phyloP scores from a whole-genome alignment of 2,329 filamentous ascomycete species.

The Zasmidium citrigriseum region DNA sequence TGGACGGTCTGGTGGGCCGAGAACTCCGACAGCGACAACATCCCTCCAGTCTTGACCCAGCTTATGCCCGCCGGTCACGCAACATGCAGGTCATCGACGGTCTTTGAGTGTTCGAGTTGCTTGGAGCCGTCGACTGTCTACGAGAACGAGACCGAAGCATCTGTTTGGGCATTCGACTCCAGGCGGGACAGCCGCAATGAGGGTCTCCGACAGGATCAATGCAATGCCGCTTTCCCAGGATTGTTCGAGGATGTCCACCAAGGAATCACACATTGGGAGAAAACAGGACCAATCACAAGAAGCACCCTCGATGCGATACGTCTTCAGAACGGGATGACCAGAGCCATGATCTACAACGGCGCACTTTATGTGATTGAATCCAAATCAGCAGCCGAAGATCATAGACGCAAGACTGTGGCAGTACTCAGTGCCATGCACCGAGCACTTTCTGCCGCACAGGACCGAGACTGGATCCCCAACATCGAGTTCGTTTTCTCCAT shows the following conservation, averaged over 20 bases:
- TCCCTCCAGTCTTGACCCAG: conserved; percentile 21
- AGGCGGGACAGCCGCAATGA: conserved; percentile 18
- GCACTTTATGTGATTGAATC: conserved; percentile 36
- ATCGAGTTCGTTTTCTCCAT: conserved; percentile 54
- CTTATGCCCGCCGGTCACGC: conserved; percentile 25
- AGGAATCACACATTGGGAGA: conserved; percentile 25
- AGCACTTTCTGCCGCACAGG: conserved; percentile 44
- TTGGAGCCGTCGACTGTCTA: conserved; percentile 13
- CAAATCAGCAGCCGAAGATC: conserved; percentile 26
- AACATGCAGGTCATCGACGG: conserved; percentile 19
- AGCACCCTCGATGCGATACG: conserved; percentile 15
- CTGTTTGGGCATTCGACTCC: conserved; percentile 18
- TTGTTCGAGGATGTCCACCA: conserved; percentile 35
- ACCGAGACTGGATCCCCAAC: conserved; percentile 42
- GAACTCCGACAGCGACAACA: conserved; percentile 23
- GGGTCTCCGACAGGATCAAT: conserved; percentile 26
- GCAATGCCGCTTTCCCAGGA: conserved; percentile 32
- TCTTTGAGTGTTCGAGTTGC: conserved; percentile 22
- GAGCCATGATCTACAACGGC: conserved; percentile 38
- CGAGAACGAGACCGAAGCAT: conserved; percentile 13
- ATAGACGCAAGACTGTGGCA: conserved; percentile 28
- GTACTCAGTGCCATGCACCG: conserved; percentile 49
- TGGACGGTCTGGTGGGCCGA: conserved; percentile 23
- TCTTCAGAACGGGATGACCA: conserved; percentile 27
- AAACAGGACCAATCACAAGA: conserved; percentile 16